Evolutionary conservation across 164 flowering plant genomes (phyloP).

Genomic region (Vitis cinerea): DNA sequence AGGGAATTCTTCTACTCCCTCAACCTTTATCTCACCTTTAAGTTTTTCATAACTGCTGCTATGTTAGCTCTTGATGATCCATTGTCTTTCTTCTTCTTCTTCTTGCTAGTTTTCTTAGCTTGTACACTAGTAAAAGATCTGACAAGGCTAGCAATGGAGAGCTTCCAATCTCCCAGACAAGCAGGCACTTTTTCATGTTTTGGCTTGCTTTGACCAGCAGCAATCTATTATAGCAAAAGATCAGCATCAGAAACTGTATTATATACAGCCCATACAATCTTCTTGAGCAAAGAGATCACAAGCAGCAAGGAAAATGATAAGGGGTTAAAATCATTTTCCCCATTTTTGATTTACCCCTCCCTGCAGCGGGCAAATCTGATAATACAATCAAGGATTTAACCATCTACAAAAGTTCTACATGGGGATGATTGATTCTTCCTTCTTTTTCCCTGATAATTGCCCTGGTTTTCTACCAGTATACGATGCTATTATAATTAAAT

Average conservation of each 20-base stretch:
- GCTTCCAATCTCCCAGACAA: slow-evolving; percentile 30
- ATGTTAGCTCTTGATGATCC: slow-evolving; percentile 24
- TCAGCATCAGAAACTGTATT: neutral
- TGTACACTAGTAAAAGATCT: slow-evolving; percentile 14
- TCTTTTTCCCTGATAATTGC: too few relatives aligned
- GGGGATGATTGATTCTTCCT: too few relatives aligned
- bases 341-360: too few relatives aligned
- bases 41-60: slow-evolving; percentile 23
- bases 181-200: slow-evolving; percentile 18
- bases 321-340: too few relatives aligned
- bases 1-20: neutral
- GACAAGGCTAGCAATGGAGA: slow-evolving; percentile 29
- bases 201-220: slow-evolving; percentile 17
- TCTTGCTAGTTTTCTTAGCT: slow-evolving; percentile 15
- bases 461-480: too few relatives aligned
- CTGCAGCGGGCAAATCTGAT: too few relatives aligned
- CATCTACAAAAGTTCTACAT: too few relatives aligned
- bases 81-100: slow-evolving; percentile 24
- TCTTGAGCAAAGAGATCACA: too few relatives aligned
- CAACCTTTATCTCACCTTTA: slow-evolving; percentile 23
- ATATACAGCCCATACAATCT: neutral
- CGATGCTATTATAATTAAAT: neutral
- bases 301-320: too few relatives aligned
- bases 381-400: too few relatives aligned
- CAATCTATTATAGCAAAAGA: slow-evolving; percentile 18